A percentile compares a stretch with the other conserved stretches of the same genome.
Conservation (phyloP, 2,329 filamentous ascomycete species). For the Monosporascus ibericus region DNA sequence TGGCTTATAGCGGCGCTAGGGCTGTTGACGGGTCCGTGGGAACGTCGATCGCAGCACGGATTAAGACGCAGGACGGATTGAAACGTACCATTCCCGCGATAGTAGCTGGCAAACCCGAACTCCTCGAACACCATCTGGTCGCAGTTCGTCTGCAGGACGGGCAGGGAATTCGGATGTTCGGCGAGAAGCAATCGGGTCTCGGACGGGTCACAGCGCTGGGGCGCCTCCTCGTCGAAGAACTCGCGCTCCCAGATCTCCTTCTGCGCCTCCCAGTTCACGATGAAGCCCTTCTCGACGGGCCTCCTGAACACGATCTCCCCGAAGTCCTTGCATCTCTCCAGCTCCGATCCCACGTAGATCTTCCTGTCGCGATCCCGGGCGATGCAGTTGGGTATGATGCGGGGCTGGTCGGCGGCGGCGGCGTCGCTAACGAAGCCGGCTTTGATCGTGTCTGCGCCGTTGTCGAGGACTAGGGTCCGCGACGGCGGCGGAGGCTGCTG, state of each 20-base stretch:
- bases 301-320: slow-evolving; percentile 81
- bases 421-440: slow-evolving; percentile 63
- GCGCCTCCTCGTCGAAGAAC: slow-evolving; percentile 67
- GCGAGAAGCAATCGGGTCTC: slow-evolving; percentile 80
- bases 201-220: slow-evolving; percentile 63
- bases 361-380: slow-evolving; percentile 74
- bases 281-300: slow-evolving; percentile 88
- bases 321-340: slow-evolving; percentile 78
- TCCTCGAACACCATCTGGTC: slow-evolving; percentile 98
- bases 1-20: no score
- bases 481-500: slow-evolving; percentile 46
- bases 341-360: slow-evolving; percentile 72
- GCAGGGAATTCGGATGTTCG: slow-evolving; percentile 79
- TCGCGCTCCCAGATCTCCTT: slow-evolving; percentile 93
- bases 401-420: slow-evolving; percentile 45
- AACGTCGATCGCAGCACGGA: not conserved
- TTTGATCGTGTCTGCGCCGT: slow-evolving; percentile 88
- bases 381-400: slow-evolving; percentile 80
- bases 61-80: not conserved
- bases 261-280: slow-evolving; percentile 95
- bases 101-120: slow-evolving; percentile 86
- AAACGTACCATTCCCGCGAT: slow-evolving; percentile 60
- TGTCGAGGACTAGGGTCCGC: slow-evolving; percentile 82
- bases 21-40: no score
- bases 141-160: slow-evolving; percentile 77